Conservation (phyloP, 2,329 filamentous ascomycete genomes). For the Fusarium poae region DNA sequence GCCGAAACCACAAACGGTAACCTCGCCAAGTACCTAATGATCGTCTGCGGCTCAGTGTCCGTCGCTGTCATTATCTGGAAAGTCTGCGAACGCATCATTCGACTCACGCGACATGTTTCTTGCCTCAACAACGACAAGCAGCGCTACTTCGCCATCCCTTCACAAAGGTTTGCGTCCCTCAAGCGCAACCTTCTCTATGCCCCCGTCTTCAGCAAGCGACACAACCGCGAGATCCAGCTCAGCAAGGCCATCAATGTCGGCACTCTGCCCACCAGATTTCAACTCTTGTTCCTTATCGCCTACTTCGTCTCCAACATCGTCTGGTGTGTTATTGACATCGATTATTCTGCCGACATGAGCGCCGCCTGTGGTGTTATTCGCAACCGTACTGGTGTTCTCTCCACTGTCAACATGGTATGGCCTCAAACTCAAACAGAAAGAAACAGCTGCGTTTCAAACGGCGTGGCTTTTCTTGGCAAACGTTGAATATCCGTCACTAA, state of each 20-base stretch:
- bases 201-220: constrained; percentile 71
- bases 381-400: constrained; percentile 77
- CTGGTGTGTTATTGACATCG: constrained; percentile 76
- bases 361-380: constrained; percentile 65
- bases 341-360: constrained; percentile 64
- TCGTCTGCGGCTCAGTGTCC: constrained; percentile 74
- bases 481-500: constrained; percentile 8
- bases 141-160: constrained; percentile 78
- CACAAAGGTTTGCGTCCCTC: constrained; percentile 67
- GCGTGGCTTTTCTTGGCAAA: neutral
- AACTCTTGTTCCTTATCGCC: constrained; percentile 65
- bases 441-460: neutral
- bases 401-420: constrained; percentile 79
- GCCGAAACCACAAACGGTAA: constrained; percentile 57
- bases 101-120: constrained; percentile 78
- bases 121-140: constrained; percentile 85
- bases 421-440: neutral
- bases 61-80: constrained; percentile 76
- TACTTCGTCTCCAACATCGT: constrained; percentile 70
- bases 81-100: constrained; percentile 68
- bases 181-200: constrained; percentile 82
- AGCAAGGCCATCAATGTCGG: constrained; percentile 69
- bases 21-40: constrained; percentile 71
- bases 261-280: constrained; percentile 72
- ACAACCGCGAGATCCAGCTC: constrained; percentile 73